A percentile compares a stretch with the other conserved stretches of the same genome.
Evolutionary conservation across 148 eudicot species (phyloP).

Genomic region (Selenicereus undatus): DNA sequence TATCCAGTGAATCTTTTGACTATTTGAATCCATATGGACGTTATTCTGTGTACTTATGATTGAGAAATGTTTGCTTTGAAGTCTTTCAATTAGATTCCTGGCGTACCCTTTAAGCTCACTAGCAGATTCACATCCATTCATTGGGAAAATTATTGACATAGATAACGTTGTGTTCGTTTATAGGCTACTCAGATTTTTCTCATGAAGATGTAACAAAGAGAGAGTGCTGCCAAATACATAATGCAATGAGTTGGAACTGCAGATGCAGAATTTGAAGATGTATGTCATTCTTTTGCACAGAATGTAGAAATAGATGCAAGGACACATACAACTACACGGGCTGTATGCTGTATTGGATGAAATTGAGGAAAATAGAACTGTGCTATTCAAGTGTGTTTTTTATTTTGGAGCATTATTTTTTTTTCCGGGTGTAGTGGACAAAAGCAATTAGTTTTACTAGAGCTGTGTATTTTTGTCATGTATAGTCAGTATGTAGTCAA

Average conservation of each 20-base stretch:
- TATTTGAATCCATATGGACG: background rate
- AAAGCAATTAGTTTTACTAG: too few species aligned
- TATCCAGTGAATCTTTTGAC: background rate
- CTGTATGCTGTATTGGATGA: background rate
- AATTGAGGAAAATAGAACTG: background rate
- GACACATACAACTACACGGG: background rate
- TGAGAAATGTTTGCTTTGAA: slow-evolving; percentile 2
- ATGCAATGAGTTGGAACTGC: background rate
- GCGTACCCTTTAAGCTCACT: too few species aligned
- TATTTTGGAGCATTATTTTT: background rate
- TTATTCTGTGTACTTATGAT: background rate
- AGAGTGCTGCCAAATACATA: background rate
- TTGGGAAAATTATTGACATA: background rate
- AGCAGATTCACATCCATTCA: background rate
- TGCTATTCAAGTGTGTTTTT: background rate
- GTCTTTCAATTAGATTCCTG: background rate
- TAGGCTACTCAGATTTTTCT: slow-evolving; percentile 24
- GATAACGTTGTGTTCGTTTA: background rate
- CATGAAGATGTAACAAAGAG: slow-evolving; percentile 18
- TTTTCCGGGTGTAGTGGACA: background rate
- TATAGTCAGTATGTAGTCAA: background rate
- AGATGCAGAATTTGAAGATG: background rate
- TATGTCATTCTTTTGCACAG: background rate
- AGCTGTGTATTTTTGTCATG: too few species aligned
- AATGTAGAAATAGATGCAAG: background rate